A percentile compares a stretch with the other conserved stretches of the same genome.
Conservation (phyloP, 2,329 filamentous ascomycete genomes). For the Stachybotrys echinatus region DNA sequence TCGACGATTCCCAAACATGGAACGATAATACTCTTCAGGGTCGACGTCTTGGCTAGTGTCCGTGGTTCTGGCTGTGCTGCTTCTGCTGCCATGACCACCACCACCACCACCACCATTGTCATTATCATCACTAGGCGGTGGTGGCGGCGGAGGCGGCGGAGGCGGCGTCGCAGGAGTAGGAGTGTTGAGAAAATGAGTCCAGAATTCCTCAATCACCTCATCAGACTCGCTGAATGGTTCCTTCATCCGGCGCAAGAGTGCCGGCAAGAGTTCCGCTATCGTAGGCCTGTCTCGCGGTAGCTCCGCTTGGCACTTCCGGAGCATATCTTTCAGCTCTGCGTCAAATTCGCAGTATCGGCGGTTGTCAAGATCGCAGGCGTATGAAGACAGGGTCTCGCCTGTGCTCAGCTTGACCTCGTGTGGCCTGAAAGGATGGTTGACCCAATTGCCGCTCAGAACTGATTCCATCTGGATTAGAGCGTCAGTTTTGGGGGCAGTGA, state of each 20-base stretch:
- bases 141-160: no score
- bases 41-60: no score
- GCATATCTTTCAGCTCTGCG: neutral
- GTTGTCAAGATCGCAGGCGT: neutral
- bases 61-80: no score
- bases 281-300: neutral
- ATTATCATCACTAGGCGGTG: neutral
- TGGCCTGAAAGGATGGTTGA: constrained; percentile 6
- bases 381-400: neutral
- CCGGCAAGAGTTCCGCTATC: neutral
- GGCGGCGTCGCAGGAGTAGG: neutral
- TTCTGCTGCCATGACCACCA: no score
- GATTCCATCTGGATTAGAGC: constrained; percentile 17
- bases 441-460: constrained; percentile 12
- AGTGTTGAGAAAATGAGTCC: neutral
- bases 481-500: neutral
- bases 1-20: no score
- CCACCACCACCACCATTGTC: neutral
- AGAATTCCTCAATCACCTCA: neutral
- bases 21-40: no score
- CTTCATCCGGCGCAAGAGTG: neutral
- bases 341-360: neutral
- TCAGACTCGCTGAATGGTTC: neutral
- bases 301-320: neutral
- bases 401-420: neutral